Base-by-base conservation (phyloP, 2,329 filamentous ascomycete genomes). In the Purpureocillium lavendulum region DNA sequence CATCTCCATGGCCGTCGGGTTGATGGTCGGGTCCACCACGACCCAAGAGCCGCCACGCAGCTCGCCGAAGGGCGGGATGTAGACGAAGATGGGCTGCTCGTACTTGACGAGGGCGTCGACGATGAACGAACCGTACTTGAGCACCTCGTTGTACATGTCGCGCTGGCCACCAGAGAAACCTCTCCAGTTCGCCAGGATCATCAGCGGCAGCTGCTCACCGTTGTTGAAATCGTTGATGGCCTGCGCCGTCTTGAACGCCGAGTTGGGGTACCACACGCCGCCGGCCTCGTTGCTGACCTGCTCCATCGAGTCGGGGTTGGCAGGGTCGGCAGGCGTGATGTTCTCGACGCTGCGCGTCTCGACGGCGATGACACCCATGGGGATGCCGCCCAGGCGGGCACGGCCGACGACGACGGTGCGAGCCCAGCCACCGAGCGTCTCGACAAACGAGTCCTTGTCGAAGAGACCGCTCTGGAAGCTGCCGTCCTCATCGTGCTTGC, bases 131-230 rank as follows among this genome's bases (percentile, higher is more conserved):
- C 92, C 92, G 58, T 98, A 98, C 75, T 98, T 98, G 66, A 98
- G 80, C 13, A 98, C 92, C 69, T 98, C 92, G 70, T 97, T 96
- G 80, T 94, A 98, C 92, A 98, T 98, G 68, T 98, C 92, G 53
- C 90, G 87, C 70, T 98, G 92, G 49, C 92, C 92, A 72, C 92
- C 92, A 51, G 92, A 98, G 87, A 98, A 98, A 73, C 92, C 92
- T 80, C 92, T 84, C 92, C 92, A 98, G 77, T 98, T 98, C 67
- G 92, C 92, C 48, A 98, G 80, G 60, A 98, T 98, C 88, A 98
- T 97, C 50, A 98, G 72, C 41, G 92, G 92, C 58, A 98, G 75
- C 71, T 98, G 92, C 70, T 98, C 92, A 61, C 92, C 92, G 50
- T 94, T 80, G 79, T 98, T 98, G 79, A 98, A 98, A 72, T 98